Conservation (phyloP, 257 asterid species). For the Anisodus tanguticus region DNA sequence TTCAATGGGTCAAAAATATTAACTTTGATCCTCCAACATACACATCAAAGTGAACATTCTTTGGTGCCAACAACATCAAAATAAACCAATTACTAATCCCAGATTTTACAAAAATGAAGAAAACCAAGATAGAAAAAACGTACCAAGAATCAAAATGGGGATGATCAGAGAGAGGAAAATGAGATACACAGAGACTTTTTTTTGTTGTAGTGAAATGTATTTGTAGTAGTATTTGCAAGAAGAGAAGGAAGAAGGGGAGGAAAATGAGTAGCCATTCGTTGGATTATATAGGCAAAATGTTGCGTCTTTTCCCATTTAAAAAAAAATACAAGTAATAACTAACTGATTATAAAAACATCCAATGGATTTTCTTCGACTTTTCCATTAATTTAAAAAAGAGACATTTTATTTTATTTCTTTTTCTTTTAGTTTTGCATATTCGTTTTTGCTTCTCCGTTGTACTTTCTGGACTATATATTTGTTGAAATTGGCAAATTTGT, state of each 20-base stretch:
- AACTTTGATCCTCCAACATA: neutral
- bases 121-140: neutral
- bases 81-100: neutral
- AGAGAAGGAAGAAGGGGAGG: constrained; percentile 42
- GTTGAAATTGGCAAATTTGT: neutral
- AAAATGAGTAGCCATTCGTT: neutral
- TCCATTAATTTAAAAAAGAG: neutral
- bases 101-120: neutral
- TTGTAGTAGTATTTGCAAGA: constrained; percentile 24
- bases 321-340: neutral
- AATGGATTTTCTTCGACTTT: neutral
- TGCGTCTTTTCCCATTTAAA: constrained; percentile 28
- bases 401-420: neutral
- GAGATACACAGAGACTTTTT: neutral
- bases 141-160: constrained; percentile 30
- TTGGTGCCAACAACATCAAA: neutral
- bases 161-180: neutral
- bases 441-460: neutral
- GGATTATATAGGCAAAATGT: constrained; percentile 42
- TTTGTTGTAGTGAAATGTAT: neutral
- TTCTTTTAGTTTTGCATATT: too few species aligned
- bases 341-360: constrained; percentile 19
- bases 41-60: neutral
- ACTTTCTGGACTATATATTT: neutral
- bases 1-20: neutral